Evolutionary conservation across 2,329 filamentous ascomycete species (phyloP).

Genomic region (Neonectria faginata): DNA sequence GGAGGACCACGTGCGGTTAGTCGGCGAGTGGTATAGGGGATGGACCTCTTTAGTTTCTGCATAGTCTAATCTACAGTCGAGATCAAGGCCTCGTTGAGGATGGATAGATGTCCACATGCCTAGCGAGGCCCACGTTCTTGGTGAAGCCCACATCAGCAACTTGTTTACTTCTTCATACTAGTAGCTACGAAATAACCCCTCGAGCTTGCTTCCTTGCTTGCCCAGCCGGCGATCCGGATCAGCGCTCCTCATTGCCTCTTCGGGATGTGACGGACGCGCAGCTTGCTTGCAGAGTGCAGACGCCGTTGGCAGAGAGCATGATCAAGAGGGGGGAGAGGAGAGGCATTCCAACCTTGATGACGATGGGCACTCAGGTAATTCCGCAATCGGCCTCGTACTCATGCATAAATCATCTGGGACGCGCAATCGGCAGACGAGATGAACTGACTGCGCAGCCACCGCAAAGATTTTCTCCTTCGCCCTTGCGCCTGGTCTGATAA

Average conservation of each 20-base stretch:
- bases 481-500: conserved; percentile 19
- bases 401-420: conserved; percentile 6
- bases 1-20: conserved; percentile 37
- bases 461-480: conserved; percentile 9
- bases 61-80: not conserved
- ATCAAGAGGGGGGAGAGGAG: not conserved
- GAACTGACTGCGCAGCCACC: not conserved
- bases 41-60: not conserved
- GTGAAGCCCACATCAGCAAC: conserved; percentile 3
- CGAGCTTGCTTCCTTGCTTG: not conserved
- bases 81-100: not conserved
- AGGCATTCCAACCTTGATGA: not conserved
- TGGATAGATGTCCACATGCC: not conserved
- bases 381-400: not conserved
- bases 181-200: not conserved
- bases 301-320: not conserved
- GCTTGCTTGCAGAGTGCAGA: conserved; percentile 10
- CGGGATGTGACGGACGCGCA: conserved; percentile 17
- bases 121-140: not conserved
- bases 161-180: not conserved
- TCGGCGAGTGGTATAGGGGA: conserved; percentile 40
- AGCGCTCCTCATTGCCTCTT: conserved; percentile 14
- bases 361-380: not conserved
- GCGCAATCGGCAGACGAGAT: conserved; percentile 15
- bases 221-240: conserved; percentile 14